Base-by-base conservation (phyloP, 2,329 filamentous ascomycete genomes). In the Botrytis cinerea region DNA sequence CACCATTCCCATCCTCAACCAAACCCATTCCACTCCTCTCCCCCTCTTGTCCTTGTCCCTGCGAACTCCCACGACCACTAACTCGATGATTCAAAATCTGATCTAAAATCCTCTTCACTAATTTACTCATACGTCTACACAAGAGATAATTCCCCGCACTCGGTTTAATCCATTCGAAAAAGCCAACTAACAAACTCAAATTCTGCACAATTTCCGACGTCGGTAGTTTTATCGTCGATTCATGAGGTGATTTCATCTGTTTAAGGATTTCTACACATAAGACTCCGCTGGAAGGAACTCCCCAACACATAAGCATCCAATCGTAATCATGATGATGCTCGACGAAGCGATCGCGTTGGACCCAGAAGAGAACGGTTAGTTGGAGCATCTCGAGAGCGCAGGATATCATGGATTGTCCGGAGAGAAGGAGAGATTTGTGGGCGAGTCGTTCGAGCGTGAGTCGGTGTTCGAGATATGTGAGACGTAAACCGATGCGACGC, bases 381-480 rank as follows among this genome's bases (percentile, higher is more conserved):
- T 82, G 82, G 1, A 87, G 84, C 80, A 87, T 83, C 75, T 87
- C 83, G 35, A 84, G 85, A 8, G 79, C 79, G 59, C 85, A 86
- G 35, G 84, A 82, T 1, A 83, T 78, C 10, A 87, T 78, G 16
- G 86, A 79, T 22, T 84, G 81, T 0, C 82, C 82, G 14, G 83
- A 80, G 14, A 83, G 81, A 0, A 80, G 76, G 20, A 83, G 79
- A 0, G 83, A 82, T 28, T 86, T 87, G 35, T 87, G 82, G 14
- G 90, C 80, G 0, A 90, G 83, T 25, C 89, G 83, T 73, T 90
- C 86, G 9, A 90, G 81, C 16, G 91, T 84, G 73, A 91, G 90
- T 4, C 87, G 81, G 57, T 89, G 90, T 60, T 89, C 86, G 0
- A 89, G 80, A 63, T 87, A 84, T 35, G 86, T 84, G 3, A 89